These are phyloP conservation scores for Penicillium atrosanguineum DNA, from an alignment of 495 filamentous ascomycete genomes.

Conservation along the genomic window DNA sequence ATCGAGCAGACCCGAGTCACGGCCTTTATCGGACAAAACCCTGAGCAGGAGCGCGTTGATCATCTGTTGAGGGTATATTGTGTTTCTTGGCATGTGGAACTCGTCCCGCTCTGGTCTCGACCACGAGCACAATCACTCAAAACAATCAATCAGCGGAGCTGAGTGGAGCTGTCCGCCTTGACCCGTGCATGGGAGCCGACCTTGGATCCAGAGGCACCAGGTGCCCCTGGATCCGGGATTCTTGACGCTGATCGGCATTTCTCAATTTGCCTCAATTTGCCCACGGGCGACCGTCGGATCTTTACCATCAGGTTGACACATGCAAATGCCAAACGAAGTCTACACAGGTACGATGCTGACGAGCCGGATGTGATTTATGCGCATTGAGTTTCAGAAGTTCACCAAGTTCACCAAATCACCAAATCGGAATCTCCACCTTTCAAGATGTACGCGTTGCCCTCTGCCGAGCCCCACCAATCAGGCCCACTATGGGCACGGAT, in stretches of 20 bases:
- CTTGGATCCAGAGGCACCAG: conserved; percentile 12
- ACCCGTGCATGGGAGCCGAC: conserved; percentile 1
- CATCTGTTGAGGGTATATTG: conserved; percentile 15
- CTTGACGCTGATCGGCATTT: not conserved
- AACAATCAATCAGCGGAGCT: conserved; percentile 18
- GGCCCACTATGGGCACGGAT: conserved; percentile 18
- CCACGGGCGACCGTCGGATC: not conserved
- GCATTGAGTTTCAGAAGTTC: conserved; percentile 4
- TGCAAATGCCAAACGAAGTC: too few relatives aligned
- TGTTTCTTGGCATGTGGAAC: conserved; percentile 19
- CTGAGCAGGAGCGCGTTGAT: not conserved
- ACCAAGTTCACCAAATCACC: not conserved
- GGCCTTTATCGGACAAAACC: not conserved
- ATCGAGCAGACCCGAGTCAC: not conserved
- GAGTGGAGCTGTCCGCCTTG: conserved; percentile 4
- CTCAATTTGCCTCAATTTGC: not conserved
- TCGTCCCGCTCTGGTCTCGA: conserved; percentile 17
- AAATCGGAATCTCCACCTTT: conserved; percentile 6
- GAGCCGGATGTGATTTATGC: not conserved
- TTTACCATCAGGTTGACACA: not conserved
- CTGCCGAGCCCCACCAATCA: conserved; percentile 20
- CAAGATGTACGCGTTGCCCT: conserved; percentile 24
- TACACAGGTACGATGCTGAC: too few relatives aligned
- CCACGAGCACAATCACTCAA: conserved; percentile 9
- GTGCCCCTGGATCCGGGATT: not conserved